phyloP scores from a whole-genome alignment of 2,329 filamentous ascomycete species.

The Talaromyces albobiverticillius region DNA sequence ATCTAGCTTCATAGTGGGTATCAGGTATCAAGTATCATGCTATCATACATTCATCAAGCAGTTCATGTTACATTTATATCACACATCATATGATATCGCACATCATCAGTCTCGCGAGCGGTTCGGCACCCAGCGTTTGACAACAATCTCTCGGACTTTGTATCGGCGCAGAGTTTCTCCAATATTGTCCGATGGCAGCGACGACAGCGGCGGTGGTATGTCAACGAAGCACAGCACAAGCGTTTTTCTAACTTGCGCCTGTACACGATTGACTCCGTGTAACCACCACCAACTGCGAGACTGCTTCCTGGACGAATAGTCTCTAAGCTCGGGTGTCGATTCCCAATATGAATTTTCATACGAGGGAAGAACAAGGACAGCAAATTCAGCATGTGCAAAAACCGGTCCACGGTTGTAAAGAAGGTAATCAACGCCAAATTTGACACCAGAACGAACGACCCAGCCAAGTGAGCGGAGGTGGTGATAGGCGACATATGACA shows the following conservation, averaged over 20 bases:
- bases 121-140: constrained; percentile 82
- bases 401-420: constrained; percentile 90
- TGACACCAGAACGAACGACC: constrained; percentile 88
- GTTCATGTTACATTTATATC: not conserved
- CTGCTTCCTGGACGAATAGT: constrained; percentile 48
- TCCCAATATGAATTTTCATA: constrained; percentile 74
- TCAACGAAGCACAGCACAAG: constrained; percentile 89
- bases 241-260: constrained; percentile 87
- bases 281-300: constrained; percentile 54
- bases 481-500: constrained; percentile 88
- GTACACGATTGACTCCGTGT: constrained; percentile 83
- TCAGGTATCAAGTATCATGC: too few relatives aligned
- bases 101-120: constrained; percentile 60
- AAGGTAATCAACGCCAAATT: constrained; percentile 94
- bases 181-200: constrained; percentile 52
- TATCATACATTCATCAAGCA: constrained; percentile 14
- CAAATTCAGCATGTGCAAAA: constrained; percentile 94
- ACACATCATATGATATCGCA: not conserved
- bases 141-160: constrained; percentile 72
- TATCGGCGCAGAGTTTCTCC: constrained; percentile 65
- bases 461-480: constrained; percentile 94
- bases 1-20: constrained; percentile 4
- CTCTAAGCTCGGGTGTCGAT: constrained; percentile 46
- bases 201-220: constrained; percentile 65
- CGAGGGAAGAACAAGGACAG: constrained; percentile 76